These are phyloP conservation scores for Lactarius quietus DNA, from an alignment of 768 basidiomycete genomes.

Conservation along the genomic window DNA sequence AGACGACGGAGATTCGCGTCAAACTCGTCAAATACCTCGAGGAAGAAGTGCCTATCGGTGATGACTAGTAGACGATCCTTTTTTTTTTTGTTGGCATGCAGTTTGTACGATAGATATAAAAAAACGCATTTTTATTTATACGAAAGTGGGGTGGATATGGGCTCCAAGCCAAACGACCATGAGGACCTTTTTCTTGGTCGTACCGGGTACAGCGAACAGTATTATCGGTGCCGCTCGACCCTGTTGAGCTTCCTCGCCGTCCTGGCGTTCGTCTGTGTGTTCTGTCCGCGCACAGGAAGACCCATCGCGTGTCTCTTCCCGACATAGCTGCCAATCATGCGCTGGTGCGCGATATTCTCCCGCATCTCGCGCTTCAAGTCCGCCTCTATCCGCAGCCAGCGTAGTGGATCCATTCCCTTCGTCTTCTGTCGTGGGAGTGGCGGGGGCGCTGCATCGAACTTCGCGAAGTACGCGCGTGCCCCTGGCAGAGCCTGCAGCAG, in stretches of 20 bases:
- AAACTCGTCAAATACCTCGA: conserved; percentile 88
- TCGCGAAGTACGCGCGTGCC: conserved; percentile 15
- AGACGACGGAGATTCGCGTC: conserved; percentile 90
- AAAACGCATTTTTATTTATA: background rate
- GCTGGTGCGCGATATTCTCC: conserved; percentile 90
- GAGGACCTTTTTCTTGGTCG: background rate
- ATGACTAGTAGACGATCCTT: conserved; percentile 66
- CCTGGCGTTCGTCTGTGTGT: conserved; percentile 84
- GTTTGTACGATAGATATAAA: conserved; percentile 14
- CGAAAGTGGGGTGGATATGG: background rate
- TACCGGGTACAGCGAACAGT: background rate
- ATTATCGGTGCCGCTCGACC: conserved; percentile 55
- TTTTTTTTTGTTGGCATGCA: background rate
- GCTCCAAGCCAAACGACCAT: background rate
- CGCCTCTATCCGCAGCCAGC: conserved; percentile 78
- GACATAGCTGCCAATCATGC: conserved; percentile 51
- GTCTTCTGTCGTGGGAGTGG: conserved; percentile 17
- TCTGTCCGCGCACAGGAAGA: conserved; percentile 91
- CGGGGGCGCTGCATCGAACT: background rate
- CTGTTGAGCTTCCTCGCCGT: conserved; percentile 91
- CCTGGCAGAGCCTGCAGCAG: conserved; percentile 33
- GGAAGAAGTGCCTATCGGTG: conserved; percentile 91
- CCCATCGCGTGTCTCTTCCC: conserved; percentile 91
- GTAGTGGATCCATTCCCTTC: conserved; percentile 55
- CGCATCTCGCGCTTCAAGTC: conserved; percentile 78